Percentiles rank a stretch among this genome's conserved stretches.
phyloP scores from a whole-genome alignment of 768 basidiomycete genomes.

The Lactarius psammicola region DNA sequence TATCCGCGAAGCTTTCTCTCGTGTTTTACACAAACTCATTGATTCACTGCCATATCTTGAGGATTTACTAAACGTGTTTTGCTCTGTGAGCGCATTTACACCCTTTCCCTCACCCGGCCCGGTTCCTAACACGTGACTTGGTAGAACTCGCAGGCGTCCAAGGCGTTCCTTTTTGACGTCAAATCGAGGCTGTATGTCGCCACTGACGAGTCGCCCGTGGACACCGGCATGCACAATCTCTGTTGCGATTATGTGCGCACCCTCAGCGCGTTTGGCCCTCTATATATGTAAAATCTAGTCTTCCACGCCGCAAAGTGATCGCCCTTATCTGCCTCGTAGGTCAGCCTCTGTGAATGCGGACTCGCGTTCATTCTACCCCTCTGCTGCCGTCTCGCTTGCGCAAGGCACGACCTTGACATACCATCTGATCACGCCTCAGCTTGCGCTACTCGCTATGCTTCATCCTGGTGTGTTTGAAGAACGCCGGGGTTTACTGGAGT shows the following conservation, averaged over 20 bases:
- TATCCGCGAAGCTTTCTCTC: slow-evolving; percentile 88
- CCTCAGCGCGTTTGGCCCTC: slow-evolving; percentile 77
- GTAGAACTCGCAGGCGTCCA: slow-evolving; percentile 89
- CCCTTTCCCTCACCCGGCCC: no score
- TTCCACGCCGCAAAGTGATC: not conserved
- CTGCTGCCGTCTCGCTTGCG: slow-evolving; percentile 60
- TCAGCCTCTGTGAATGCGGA: slow-evolving; percentile 29
- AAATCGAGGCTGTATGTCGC: slow-evolving; percentile 86
- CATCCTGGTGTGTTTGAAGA: slow-evolving; percentile 72
- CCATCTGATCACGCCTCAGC: slow-evolving; percentile 71
- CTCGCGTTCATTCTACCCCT: slow-evolving; percentile 59
- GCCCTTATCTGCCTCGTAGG: slow-evolving; percentile 12
- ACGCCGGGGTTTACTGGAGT: slow-evolving; percentile 75
- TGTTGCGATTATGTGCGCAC: slow-evolving; percentile 91
- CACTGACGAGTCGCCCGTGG: slow-evolving; percentile 89
- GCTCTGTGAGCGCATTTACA: slow-evolving; percentile 49
- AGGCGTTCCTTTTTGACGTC: slow-evolving; percentile 91
- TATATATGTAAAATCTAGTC: slow-evolving; percentile 67
- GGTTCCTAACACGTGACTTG: not conserved
- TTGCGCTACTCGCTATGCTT: slow-evolving; percentile 69
- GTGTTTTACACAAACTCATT: slow-evolving; percentile 82
- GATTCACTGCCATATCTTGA: slow-evolving; percentile 85
- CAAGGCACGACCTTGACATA: slow-evolving; percentile 79
- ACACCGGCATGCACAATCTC: slow-evolving; percentile 81
- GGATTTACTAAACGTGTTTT: slow-evolving; percentile 82